Evolutionary conservation across 331 rosid genomes (phyloP), one percentile per base, ranked within the genome.

Genomic region (Pyrus hybrid): DNA sequence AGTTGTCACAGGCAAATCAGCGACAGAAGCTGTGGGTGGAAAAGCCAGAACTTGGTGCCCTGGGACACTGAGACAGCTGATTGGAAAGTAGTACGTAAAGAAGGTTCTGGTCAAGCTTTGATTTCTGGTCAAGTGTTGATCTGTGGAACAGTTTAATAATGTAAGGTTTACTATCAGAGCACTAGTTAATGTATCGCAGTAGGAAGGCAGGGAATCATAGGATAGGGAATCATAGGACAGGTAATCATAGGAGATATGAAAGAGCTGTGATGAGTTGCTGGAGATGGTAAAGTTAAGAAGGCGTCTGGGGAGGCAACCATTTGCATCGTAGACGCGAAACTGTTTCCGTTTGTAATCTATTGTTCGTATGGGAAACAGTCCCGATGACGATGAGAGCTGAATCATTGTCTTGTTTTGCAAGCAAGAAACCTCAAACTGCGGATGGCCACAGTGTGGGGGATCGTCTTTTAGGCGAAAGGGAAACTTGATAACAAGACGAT

Each of bases 271-370:
- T 37, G 43, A 35, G 43, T 35, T 2, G 43, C 3, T 20, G 75
- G 65, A 13, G 54, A 72, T 0, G 1, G 54, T 72, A 7, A 72
- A 57, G 17, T 72, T 57, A 13, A 72, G 76, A 14, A 72, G 76
- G 9, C 76, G 76, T 8, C 8, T 13, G 0, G 76, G 54, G 8
- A 72, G 23, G 76, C 76, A 72, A 57, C 54, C 6, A 4, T 72
- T 37, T 1, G 13, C 76, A 1, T 72, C 76, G 1, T 33, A 57
- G 23, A 57, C 67, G 1, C 0, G 0, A 71, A 56, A 10, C 12
- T 2, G 5, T 5, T n/a, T 0, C 1, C 0, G 0, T 1, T 0
- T 0, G 33, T 71, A 71, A 22, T 56, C 0, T 5, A 71, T 57
- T 0, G 0, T 21, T 20, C 5, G 14, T 4, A 71, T 33, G 6